Base-by-base conservation (phyloP, 2,329 filamentous ascomycete genomes). In the Orbilia ellipsospora region DNA sequence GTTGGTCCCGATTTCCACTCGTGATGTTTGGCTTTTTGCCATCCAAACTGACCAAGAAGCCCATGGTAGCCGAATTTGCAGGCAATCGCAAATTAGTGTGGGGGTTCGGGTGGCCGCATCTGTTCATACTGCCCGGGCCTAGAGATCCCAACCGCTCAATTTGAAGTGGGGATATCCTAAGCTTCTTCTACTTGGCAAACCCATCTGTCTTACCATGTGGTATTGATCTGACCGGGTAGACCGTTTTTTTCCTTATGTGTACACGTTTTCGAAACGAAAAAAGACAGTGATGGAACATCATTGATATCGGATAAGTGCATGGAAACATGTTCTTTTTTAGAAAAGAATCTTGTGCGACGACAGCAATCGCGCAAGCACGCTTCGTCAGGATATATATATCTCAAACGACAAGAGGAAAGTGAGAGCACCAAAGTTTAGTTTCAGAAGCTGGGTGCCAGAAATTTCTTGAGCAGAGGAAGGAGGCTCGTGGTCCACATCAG, bases 111-210 rank as follows among this genome's bases (percentile, higher is more conserved):
- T 10, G 10, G 15, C 45, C 57, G 45, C 64, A 68, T 68, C 60
- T 68, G 64, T 68, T 42, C 55, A 36, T 66, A 18, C 57, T 42
- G 63, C 36, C 52, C 42, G 51, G 28, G 44, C 23, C 57, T 50
- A 61, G 57, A 50, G 16, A 48, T 60, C 44, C 44, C 63, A 67
- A 67, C 63, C 63, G 63, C 63, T 54, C 63, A 67, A 51, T 52
- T 31, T 40, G 48, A 8, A 20, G 59, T 62, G 59, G 59, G 45
- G 42, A n/a, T 52, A 12, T 45, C 20, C 18, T 55, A 7, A 36
- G 15, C 8, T n/a, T 45, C 16, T 26, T 57, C 44, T 23, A n/a
- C 44, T 48, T 15, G 6, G 13, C 5, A 45, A 45, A 59, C 36
- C 16, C 31, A 5, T 59, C 23, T 42, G 55, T 59, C 55, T 59